Conservation (phyloP, 1,139 yeast genomes). For the Yamadazyma conglobata region DNA sequence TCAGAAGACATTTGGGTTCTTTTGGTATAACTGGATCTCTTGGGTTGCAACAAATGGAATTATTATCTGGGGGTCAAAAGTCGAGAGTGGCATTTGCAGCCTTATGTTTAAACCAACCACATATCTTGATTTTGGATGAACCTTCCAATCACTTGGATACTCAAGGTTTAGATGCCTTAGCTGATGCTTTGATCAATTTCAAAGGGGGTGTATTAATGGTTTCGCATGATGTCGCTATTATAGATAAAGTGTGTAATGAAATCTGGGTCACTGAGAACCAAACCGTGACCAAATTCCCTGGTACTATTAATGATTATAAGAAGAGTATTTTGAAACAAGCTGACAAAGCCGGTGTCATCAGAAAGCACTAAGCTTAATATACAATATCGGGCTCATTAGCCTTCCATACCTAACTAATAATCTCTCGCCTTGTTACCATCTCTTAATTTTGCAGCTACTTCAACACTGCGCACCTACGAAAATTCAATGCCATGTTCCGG, state of each 20-base stretch:
- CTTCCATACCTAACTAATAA: no score
- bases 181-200: constrained; percentile 82
- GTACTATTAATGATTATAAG: constrained; percentile 84
- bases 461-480: no score
- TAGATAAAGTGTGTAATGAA: constrained; percentile 83
- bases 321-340: constrained; percentile 79
- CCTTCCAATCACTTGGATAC: constrained; percentile 99
- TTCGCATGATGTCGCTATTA: constrained; percentile 92
- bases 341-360: constrained; percentile 83
- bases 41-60: constrained; percentile 86
- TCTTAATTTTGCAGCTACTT: no score
- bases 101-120: constrained; percentile 87
- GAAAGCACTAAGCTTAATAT: constrained; percentile 51
- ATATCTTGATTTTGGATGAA: constrained; percentile 88
- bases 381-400: no score
- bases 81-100: constrained; percentile 98
- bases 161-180: constrained; percentile 92
- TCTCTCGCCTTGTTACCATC: no score
- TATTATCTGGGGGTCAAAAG: constrained; percentile 96
- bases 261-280: constrained; percentile 94
- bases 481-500: no score
- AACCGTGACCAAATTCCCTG: constrained; percentile 74
- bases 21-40: constrained; percentile 95
- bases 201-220: constrained; percentile 97
- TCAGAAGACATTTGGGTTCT: constrained; percentile 93